Evolutionary conservation across 495 filamentous ascomycete genomes (phyloP).

Genomic region (Cladorrhinum samala): DNA sequence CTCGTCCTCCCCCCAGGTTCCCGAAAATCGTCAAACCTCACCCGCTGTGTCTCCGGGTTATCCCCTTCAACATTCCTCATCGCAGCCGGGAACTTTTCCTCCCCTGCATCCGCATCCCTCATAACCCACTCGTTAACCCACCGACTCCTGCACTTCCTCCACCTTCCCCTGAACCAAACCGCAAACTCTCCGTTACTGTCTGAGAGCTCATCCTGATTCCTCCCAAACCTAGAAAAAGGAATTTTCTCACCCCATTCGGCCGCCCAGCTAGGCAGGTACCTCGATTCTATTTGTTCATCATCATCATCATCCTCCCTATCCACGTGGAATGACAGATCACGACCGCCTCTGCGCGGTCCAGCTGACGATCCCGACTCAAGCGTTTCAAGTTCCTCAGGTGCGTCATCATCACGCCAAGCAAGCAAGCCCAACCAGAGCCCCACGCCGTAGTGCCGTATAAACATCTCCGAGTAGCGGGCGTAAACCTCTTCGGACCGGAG

Average conservation of each 20-base stretch:
- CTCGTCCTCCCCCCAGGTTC: too few species aligned
- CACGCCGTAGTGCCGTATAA: neutral
- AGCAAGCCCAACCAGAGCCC: neutral
- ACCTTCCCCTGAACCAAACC: too few species aligned
- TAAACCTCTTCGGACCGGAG: neutral
- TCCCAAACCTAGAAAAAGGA: neutral
- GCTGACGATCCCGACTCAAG: neutral
- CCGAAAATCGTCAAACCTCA: neutral
- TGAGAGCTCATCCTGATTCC: neutral
- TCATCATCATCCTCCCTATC: neutral
- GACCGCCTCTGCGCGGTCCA: too few species aligned
- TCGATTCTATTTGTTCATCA: too few species aligned
- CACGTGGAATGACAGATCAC: too few species aligned
- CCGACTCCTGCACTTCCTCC: too few species aligned
- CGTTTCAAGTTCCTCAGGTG: neutral
- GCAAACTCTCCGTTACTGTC: neutral
- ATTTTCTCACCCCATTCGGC: neutral
- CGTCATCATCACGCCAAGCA: neutral
- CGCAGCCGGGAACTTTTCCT: neutral
- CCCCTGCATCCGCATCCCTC: too few species aligned
- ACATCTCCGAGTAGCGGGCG: neutral
- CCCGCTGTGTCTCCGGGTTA: neutral
- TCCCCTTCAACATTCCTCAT: neutral
- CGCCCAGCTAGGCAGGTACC: neutral
- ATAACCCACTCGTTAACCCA: neutral